Evolutionary conservation across 805 yeast genomes (phyloP), one percentile per base, ranked within the genome.

Genomic region (Pichia thaimueangensis): DNA sequence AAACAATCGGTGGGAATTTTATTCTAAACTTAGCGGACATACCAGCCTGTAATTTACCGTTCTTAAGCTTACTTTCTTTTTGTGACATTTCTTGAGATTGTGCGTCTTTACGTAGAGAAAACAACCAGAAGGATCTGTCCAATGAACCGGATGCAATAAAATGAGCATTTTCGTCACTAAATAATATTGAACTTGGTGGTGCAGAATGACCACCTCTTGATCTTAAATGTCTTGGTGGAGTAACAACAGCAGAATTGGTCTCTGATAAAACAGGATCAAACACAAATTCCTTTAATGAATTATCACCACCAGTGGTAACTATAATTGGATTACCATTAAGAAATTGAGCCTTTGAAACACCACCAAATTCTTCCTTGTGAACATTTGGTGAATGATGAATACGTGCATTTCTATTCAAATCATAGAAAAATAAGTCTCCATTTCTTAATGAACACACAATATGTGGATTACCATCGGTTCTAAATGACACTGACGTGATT

Each of bases 191-290:
- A 0, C 82, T 71, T 3, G 97, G 94, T 3, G 98, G 95, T 24
- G 85, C 82, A 4, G 95, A 78, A 60, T 93, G 98, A n/a, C 99
- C 99, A 54, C 97, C 97, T 58, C 98, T 76, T 1, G 95, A 84
- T 60, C 98, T 78, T 54, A 94, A 69, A 47, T 81, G 78, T 57
- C 98, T 80, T 33, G 98, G 97, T 1, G 96, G 95, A 11, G 88
- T 77, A 5, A 85, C 81, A 25, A 86, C 78, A 2, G 81, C 68
- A 0, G 75, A 54, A 51, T 80, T 76, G 5, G 81, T 64, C 1
- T 82, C 67, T 0, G 89, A 78, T 39, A 89, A 66, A 2, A 93
- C 77, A 2, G 97, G 97, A 63, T 93, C 98, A 63, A 93, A 93
- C 0, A 88, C 97, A 53, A 71, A 85, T 62, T 93, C 97, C 55